Conservation (phyloP, 2,329 filamentous ascomycete species). For the Aspergillus ruber region DNA sequence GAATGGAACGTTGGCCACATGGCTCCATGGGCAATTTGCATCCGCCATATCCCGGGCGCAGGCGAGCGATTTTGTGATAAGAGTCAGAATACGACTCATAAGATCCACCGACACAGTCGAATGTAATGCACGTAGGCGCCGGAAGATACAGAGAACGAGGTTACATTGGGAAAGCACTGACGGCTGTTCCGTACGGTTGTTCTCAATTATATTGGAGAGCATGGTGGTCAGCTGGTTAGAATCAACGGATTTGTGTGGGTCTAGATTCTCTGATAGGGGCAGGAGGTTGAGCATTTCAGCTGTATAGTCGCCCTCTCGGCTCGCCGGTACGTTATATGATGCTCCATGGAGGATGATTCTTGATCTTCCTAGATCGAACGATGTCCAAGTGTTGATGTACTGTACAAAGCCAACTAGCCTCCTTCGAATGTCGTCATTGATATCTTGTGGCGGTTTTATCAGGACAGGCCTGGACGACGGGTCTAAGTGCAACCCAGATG, state of each 20-base stretch:
- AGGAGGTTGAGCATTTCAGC: constrained; percentile 48
- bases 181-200: constrained; percentile 36
- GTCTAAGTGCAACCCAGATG: constrained; percentile 35
- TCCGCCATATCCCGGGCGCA: constrained; percentile 44
- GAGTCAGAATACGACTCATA: constrained; percentile 43
- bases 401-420: constrained; percentile 47
- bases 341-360: constrained; percentile 46
- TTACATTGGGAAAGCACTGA: constrained; percentile 50
- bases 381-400: constrained; percentile 55
- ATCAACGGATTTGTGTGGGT: constrained; percentile 44
- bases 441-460: constrained; percentile 5
- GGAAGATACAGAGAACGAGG: constrained; percentile 50
- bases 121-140: constrained; percentile 48
- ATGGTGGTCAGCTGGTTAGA: constrained; percentile 39
- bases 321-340: constrained; percentile 35
- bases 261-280: constrained; percentile 48
- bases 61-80: constrained; percentile 41
- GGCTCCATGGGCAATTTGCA: constrained; percentile 49
- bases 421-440: constrained; percentile 33
- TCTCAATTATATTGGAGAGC: constrained; percentile 37
- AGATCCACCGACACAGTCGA: constrained; percentile 39
- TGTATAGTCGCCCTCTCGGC: constrained; percentile 14
- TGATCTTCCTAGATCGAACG: constrained; percentile 53
- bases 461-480: constrained; percentile 10
- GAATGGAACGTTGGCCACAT: constrained; percentile 55